Evolutionary conservation across 495 filamentous ascomycete species (phyloP).

Genomic region (Neurospora sp.): DNA sequence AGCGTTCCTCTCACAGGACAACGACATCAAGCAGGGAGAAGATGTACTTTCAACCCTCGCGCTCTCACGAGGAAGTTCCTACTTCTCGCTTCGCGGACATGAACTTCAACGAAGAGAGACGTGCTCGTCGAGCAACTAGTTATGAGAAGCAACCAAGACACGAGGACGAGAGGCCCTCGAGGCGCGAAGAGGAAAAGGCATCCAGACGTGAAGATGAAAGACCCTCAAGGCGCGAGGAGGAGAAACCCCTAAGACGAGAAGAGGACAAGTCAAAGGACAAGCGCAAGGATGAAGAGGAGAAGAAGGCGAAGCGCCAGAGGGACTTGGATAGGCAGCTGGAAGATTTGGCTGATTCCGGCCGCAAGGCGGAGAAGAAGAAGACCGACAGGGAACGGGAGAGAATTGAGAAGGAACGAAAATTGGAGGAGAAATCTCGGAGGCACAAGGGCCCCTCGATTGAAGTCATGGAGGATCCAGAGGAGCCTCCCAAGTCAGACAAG

Average conservation of each 20-base stretch:
- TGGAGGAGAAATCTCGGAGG: conserved; percentile 29
- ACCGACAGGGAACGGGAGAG: conserved; percentile 6
- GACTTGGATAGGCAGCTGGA: conserved; percentile 11
- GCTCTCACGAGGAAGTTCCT: conserved; percentile 34
- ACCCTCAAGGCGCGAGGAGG: conserved; percentile 11
- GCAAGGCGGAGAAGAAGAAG: conserved; percentile 17
- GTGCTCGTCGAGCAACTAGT: conserved; percentile 31
- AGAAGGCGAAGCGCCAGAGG: conserved; percentile 15
- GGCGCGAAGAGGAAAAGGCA: conserved; percentile 20
- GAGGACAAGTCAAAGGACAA: conserved; percentile 15
- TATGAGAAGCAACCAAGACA: conserved; percentile 34
- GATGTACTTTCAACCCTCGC: conserved; percentile 26
- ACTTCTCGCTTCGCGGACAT: conserved; percentile 7
- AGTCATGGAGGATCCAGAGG: conserved; percentile 19
- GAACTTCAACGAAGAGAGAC: conserved; percentile 24
- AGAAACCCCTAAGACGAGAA: conserved; percentile 2
- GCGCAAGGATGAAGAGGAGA: conserved; percentile 17
- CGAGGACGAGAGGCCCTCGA: conserved; percentile 18
- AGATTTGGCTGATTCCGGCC: not conserved
- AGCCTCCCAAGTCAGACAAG: conserved; percentile 25
- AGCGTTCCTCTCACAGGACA: conserved; percentile 24
- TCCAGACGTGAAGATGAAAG: conserved; percentile 14
- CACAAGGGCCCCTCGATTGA: conserved; percentile 15
- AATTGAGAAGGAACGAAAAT: conserved; percentile 20
- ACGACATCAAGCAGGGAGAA: conserved; percentile 21